Evolutionary conservation across 192 early-diverging fungal genomes (phyloP), one percentile per base, ranked within the genome.

Genomic region (Dissophora globulifera): DNA sequence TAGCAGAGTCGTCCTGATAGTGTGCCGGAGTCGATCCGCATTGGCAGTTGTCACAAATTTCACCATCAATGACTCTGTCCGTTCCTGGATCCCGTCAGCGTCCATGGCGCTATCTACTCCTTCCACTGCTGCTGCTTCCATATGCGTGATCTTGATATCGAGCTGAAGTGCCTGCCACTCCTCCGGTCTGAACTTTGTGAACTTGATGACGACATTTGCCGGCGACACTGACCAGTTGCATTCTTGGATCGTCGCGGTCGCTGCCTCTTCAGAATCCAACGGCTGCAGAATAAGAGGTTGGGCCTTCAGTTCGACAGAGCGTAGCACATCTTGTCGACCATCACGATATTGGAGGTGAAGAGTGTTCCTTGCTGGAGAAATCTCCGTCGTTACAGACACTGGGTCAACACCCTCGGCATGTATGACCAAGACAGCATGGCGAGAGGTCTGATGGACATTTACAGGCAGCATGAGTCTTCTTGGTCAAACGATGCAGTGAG

Each of bases 131-230:
- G 35, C 20, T 26, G 31, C 16, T 30, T 8, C 5, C 8, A 2
- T 3, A 2, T 20, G 16, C 19, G 17, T 30, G 8, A 15, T 15
- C 31, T 41, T 66, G 42, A 66, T 9, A 20, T 26, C 9, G 20
- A 69, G 16, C 26, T 43, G 43, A 16, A 72, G 30, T 1, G 54
- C 60, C 50, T 72, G 69, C 69, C 69, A 72, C 50, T 72, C 69
- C 43, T 7, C 19, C 1, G 27, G 8, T 0, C 19, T 20, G 2
- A 33, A 4, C 31, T 76, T 76, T 25, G 23, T 57, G 15, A 76
- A 31, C 12, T 42, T 56, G 32, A 76, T 7, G 29, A 76, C 72
- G n/a, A 67, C 47, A 25, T 76, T 76, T 13, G 53, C 63, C 4
- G 22, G 1, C 1, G 57, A 43, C 3, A 67, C 38, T 15, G 57